phyloP scores from a whole-genome alignment of 768 basidiomycete species.

The Austroboletus festivus region DNA sequence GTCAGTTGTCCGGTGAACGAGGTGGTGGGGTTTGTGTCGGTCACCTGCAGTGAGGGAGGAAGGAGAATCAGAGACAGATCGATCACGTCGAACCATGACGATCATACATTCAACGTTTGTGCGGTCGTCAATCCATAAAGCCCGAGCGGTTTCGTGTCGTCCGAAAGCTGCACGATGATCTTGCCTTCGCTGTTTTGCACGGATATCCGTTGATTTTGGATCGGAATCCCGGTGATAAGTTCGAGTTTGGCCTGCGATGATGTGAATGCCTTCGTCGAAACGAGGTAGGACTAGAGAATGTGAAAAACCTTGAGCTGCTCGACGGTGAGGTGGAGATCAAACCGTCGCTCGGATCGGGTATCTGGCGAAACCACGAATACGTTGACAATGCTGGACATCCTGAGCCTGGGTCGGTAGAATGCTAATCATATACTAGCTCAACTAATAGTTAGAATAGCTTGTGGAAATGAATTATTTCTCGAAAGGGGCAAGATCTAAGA shows the following conservation, averaged over 20 bases:
- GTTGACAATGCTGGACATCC: constrained; percentile 53
- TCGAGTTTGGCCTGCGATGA: constrained; percentile 69
- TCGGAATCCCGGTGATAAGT: constrained; percentile 86
- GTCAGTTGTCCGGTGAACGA: constrained; percentile 81
- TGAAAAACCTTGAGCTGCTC: constrained; percentile 83
- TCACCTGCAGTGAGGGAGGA: constrained; percentile 50
- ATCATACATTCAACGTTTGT: constrained; percentile 75
- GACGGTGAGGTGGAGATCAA: constrained; percentile 73
- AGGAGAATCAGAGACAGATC: constrained; percentile 42
- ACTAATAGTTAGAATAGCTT: no score
- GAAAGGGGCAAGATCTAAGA: no score
- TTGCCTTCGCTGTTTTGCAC: constrained; percentile 56
- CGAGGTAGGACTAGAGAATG: background rate
- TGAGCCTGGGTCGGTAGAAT: no score
- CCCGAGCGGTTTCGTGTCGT: constrained; percentile 66
- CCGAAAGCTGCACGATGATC: constrained; percentile 53
- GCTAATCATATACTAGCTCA: no score
- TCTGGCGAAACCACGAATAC: constrained; percentile 84
- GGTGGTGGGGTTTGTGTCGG: constrained; percentile 69
- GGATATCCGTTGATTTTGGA: constrained; percentile 64
- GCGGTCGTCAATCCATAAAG: constrained; percentile 73
- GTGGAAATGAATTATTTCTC: no score
- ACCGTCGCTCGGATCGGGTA: constrained; percentile 84
- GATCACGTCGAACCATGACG: background rate
- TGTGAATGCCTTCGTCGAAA: background rate